Conservation (phyloP, 1,284 basidiomycete species). For the Pascua sp. region DNA sequence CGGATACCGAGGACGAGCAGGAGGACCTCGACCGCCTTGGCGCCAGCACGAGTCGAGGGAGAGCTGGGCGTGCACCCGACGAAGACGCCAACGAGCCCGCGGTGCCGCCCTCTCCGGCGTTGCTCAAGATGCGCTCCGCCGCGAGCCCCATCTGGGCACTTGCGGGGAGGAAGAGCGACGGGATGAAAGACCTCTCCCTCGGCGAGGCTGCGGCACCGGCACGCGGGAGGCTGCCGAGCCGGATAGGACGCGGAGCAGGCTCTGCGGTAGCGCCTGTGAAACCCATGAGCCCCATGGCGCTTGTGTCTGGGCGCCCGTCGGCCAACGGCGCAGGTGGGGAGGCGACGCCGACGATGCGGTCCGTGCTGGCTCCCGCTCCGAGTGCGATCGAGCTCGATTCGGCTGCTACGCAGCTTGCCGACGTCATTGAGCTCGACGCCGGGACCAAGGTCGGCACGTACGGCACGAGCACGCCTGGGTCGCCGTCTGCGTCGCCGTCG, state of each 20-base stretch:
- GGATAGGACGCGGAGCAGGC: no score
- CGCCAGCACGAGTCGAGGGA: no score
- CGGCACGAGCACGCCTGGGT: background rate
- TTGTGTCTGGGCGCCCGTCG: no score
- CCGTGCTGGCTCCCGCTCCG: background rate
- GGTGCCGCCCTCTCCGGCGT: conserved; percentile 37
- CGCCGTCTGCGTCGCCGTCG: background rate
- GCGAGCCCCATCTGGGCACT: conserved; percentile 47
- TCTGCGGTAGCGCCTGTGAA: no score
- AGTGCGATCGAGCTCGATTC: background rate
- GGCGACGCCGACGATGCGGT: conserved; percentile 9
- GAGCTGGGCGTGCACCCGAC: background rate
- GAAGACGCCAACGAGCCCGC: conserved; percentile 4
- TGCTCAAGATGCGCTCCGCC: conserved; percentile 30
- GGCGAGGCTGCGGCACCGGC: conserved; percentile 23
- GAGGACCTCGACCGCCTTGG: background rate
- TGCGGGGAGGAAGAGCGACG: conserved; percentile 20
- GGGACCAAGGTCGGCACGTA: background rate
- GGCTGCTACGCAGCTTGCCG: background rate
- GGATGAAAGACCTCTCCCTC: conserved; percentile 33
- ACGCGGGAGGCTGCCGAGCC: background rate
- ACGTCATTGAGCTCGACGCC: background rate
- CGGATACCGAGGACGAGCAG: conserved; percentile 26
- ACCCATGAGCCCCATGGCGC: no score
- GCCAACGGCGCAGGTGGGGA: conserved; percentile 3